Evolutionary conservation across 176 grass and related monocot species (phyloP).

Genomic region (Aegilops longissima): DNA sequence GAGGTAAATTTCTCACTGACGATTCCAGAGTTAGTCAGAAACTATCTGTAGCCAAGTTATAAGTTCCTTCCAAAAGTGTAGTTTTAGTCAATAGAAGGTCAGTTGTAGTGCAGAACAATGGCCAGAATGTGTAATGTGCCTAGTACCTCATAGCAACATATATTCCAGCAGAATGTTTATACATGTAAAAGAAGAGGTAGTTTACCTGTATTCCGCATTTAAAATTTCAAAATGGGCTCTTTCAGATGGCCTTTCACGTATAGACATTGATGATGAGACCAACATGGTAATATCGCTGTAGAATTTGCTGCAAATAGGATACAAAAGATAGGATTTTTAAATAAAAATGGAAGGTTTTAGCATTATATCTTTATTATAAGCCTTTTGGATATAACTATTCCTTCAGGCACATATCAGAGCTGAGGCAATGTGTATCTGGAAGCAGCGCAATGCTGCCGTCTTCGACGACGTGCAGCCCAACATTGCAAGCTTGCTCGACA

Average conservation of each 20-base stretch:
- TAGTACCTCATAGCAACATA: constrained; percentile 9
- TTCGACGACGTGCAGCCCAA: neutral
- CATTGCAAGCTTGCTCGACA: neutral
- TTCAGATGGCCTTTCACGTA: constrained; percentile 76
- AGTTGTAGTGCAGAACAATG: neutral
- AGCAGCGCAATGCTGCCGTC: too few species aligned
- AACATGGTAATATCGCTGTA: constrained; percentile 85
- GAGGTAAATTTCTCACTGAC: neutral
- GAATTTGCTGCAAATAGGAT: constrained; percentile 72
- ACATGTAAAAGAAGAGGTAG: constrained; percentile 23
- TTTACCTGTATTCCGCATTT: constrained; percentile 80
- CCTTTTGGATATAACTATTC: constrained; percentile 7
- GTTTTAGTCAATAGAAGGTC: neutral
- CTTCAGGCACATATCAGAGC: neutral
- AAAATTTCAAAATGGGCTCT: constrained; percentile 95
- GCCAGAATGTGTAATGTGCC: neutral
- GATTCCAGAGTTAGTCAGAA: neutral
- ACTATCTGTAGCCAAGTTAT: neutral
- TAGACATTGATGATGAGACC: constrained; percentile 81
- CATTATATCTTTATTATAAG: constrained; percentile 20
- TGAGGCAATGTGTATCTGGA: neutral
- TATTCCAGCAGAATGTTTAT: constrained; percentile 24
- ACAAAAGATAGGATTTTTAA: neutral
- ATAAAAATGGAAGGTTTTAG: constrained; percentile 14
- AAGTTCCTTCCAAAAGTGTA: constrained; percentile 11